These are phyloP conservation scores for Nicotiana sylvestris DNA, from an alignment of 257 asterid species.

Conservation along the genomic window DNA sequence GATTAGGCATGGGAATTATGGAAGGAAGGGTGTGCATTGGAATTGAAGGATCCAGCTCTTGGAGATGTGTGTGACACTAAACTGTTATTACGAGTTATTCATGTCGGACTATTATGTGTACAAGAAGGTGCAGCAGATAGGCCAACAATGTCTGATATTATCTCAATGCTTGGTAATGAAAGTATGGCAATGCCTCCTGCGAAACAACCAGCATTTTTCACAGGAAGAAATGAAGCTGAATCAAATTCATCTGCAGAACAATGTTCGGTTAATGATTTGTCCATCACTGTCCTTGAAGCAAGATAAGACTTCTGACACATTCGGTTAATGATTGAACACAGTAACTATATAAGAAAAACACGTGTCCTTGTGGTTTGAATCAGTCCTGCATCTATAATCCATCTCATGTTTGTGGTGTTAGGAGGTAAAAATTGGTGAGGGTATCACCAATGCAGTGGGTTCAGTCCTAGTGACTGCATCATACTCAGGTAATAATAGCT, in stretches of 20 bases:
- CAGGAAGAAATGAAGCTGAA: slow-evolving; percentile 20
- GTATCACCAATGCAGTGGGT: too few relatives aligned
- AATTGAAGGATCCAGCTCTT: slow-evolving; percentile 38
- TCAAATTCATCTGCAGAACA: slow-evolving; percentile 7
- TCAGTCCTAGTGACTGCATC: too few relatives aligned
- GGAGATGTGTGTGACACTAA: slow-evolving; percentile 24
- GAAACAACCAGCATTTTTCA: slow-evolving; percentile 37
- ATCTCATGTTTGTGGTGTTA: too few relatives aligned
- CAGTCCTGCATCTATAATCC: too few relatives aligned
- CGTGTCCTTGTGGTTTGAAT: too few relatives aligned
- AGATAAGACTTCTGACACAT: too few relatives aligned
- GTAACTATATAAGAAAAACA: too few relatives aligned
- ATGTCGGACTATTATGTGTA: slow-evolving; percentile 49
- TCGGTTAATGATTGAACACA: too few relatives aligned
- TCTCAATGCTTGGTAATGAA: slow-evolving; percentile 43
- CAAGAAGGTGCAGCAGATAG: slow-evolving; percentile 44
- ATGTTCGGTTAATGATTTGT: neutral
- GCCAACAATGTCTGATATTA: slow-evolving; percentile 43
- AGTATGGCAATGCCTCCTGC: slow-evolving; percentile 29
- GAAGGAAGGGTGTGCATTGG: slow-evolving; percentile 24
- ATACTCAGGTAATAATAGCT: too few relatives aligned
- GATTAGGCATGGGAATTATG: slow-evolving; percentile 56
- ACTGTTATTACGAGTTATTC: slow-evolving; percentile 38
- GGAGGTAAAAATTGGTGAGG: too few relatives aligned
- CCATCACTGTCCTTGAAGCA: slow-evolving; percentile 11